Evolutionary conservation across 192 early-diverging fungal genomes (phyloP).

Genomic region (Mortierella hygrophila): DNA sequence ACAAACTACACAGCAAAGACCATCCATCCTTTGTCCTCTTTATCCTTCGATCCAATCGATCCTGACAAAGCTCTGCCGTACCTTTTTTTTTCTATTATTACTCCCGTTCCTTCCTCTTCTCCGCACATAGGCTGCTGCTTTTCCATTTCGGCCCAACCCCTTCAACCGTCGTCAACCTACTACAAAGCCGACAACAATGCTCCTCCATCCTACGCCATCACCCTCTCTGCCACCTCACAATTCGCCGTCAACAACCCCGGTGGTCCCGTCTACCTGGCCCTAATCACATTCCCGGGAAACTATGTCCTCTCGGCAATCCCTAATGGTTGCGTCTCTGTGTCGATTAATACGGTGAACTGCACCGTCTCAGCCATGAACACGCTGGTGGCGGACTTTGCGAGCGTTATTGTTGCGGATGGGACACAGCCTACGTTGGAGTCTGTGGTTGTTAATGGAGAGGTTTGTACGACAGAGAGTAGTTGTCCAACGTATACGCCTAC

Average conservation of each 20-base stretch:
- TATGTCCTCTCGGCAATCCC: slow-evolving; percentile 32
- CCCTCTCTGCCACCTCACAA: slow-evolving; percentile 25
- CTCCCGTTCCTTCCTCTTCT: neutral
- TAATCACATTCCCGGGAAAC: slow-evolving; percentile 21
- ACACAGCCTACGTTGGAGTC: neutral
- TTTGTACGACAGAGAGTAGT: neutral
- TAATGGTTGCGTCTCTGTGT: neutral
- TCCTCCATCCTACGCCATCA: slow-evolving; percentile 6
- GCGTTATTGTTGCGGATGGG: neutral
- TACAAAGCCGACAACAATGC: neutral
- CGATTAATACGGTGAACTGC: slow-evolving; percentile 17
- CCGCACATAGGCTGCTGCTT: slow-evolving; percentile 27
- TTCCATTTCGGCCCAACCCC: slow-evolving; percentile 4
- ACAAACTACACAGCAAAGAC: neutral
- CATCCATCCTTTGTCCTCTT: neutral
- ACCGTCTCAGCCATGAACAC: neutral
- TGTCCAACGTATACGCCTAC: slow-evolving; percentile 11
- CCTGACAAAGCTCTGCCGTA: neutral
- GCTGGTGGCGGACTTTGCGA: slow-evolving; percentile 15
- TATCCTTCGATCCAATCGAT: neutral
- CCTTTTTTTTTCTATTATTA: neutral
- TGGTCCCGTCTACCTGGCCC: neutral
- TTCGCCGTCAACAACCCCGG: slow-evolving; percentile 15
- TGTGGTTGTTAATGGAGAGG: slow-evolving; percentile 26
- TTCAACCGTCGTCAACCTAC: neutral